Percentiles rank a stretch among this genome's conserved stretches.
Evolutionary conservation across 73 alveolate species (phyloP).

Genomic region (Tetrahymena malaccensis): DNA sequence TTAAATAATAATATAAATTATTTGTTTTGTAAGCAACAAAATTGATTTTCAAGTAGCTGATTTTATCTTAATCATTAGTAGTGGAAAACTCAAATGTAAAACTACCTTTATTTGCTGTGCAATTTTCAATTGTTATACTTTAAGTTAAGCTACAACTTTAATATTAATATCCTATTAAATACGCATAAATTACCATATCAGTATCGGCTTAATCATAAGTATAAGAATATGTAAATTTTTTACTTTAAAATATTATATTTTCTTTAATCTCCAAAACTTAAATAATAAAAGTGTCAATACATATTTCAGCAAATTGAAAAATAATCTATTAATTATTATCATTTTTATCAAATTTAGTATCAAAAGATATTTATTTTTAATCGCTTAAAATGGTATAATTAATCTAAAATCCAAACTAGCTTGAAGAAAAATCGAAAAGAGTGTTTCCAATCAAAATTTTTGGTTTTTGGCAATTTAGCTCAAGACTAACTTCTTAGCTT

Average conservation of each 20-base stretch:
- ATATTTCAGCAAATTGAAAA: neutral
- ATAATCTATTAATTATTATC: too few relatives aligned
- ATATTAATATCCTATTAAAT: neutral
- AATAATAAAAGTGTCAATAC: neutral
- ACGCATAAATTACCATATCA: neutral
- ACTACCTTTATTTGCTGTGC: neutral
- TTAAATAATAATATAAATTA: too few relatives aligned
- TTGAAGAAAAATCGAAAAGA: neutral
- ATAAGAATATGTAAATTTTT: too few relatives aligned
- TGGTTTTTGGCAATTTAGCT: neutral
- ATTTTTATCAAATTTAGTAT: too few relatives aligned
- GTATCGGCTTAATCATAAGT: too few relatives aligned
- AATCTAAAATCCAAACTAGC: neutral
- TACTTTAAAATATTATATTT: too few relatives aligned
- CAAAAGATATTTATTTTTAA: too few relatives aligned
- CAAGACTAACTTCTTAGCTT: too few relatives aligned
- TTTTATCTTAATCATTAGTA: neutral
- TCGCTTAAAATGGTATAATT: neutral
- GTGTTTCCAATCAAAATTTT: neutral
- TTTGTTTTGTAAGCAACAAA: too few relatives aligned
- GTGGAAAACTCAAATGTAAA: too few relatives aligned
- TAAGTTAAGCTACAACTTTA: too few relatives aligned
- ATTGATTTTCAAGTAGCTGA: too few relatives aligned
- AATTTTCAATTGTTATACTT: neutral
- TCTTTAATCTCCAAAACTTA: neutral